A percentile compares a stretch with the other conserved stretches of the same genome.
These are phyloP conservation scores for Xeromyces bisporus DNA, from an alignment of 495 filamentous ascomycete species.

Conservation along the genomic window DNA sequence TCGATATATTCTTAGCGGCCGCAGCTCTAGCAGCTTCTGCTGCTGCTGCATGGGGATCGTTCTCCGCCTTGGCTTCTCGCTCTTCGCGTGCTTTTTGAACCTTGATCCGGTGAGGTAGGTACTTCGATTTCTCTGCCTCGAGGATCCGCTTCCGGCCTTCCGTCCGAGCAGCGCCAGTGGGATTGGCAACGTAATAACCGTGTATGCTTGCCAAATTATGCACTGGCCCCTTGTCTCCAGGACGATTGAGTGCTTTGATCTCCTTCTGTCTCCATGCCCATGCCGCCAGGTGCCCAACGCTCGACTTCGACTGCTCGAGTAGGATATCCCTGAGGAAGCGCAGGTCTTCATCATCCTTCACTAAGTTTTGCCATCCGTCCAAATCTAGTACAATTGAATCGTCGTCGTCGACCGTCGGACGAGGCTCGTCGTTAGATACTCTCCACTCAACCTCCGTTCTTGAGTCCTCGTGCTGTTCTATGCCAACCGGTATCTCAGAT, in stretches of 20 bases:
- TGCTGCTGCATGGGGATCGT: slow-evolving; percentile 45
- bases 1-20: slow-evolving; percentile 60
- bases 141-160: slow-evolving; percentile 88
- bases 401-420: slow-evolving; percentile 54
- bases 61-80: slow-evolving; percentile 62
- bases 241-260: slow-evolving; percentile 64
- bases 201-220: slow-evolving; percentile 45
- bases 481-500: slow-evolving; percentile 5
- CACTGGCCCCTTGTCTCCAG: slow-evolving; percentile 33
- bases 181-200: slow-evolving; percentile 82
- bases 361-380: slow-evolving; percentile 59
- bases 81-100: slow-evolving; percentile 81
- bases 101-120: slow-evolving; percentile 91
- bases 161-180: slow-evolving; percentile 70
- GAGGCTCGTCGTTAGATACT: slow-evolving; percentile 41
- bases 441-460: slow-evolving; percentile 39
- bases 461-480: slow-evolving; percentile 13
- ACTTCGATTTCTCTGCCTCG: slow-evolving; percentile 93
- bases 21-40: slow-evolving; percentile 57
- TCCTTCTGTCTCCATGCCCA: slow-evolving; percentile 90
- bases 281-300: slow-evolving; percentile 46
- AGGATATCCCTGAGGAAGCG: slow-evolving; percentile 38
- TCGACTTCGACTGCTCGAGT: slow-evolving; percentile 25
- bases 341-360: slow-evolving; percentile 71
- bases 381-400: slow-evolving; percentile 46